phyloP scores from a whole-genome alignment of 1,284 basidiomycete species.

The Cryptococcus sp. region DNA sequence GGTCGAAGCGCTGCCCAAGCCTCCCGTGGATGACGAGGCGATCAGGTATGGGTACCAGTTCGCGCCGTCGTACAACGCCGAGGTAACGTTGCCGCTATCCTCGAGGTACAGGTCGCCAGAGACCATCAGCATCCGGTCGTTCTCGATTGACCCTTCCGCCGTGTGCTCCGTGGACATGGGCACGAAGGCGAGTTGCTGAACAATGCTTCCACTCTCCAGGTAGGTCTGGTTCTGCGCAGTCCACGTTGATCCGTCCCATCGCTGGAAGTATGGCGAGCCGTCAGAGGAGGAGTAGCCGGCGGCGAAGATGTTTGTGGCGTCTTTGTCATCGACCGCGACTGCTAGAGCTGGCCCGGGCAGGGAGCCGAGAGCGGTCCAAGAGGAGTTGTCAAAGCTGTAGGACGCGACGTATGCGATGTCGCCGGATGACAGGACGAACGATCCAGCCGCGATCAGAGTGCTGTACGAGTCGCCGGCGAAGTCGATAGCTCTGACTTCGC shows the following conservation, averaged over 20 bases:
- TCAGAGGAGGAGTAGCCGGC: conserved; percentile 74
- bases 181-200: conserved; percentile 86
- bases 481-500: conserved; percentile 75
- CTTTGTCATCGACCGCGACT: conserved; percentile 77
- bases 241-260: conserved; percentile 81
- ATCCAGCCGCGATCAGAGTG: conserved; percentile 70
- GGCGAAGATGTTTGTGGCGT: conserved; percentile 81
- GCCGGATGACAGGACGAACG: conserved; percentile 64
- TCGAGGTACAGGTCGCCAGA: conserved; percentile 73
- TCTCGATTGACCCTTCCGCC: conserved; percentile 65
- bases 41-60: conserved; percentile 81
- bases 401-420: conserved; percentile 68
- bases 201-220: conserved; percentile 47
- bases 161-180: conserved; percentile 75
- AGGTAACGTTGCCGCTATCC: conserved; percentile 74
- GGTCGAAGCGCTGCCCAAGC: conserved; percentile 70
- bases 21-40: conserved; percentile 67
- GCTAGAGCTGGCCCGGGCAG: conserved; percentile 90
- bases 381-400: conserved; percentile 67
- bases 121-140: conserved; percentile 86
- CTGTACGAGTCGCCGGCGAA: conserved; percentile 72
- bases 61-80: conserved; percentile 84
- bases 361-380: conserved; percentile 76
- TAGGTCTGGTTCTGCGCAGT: conserved; percentile 56
- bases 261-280: conserved; percentile 68